These are phyloP conservation scores for Hemileccinum impolitum DNA, from an alignment of 768 basidiomycete species.

Conservation along the genomic window DNA sequence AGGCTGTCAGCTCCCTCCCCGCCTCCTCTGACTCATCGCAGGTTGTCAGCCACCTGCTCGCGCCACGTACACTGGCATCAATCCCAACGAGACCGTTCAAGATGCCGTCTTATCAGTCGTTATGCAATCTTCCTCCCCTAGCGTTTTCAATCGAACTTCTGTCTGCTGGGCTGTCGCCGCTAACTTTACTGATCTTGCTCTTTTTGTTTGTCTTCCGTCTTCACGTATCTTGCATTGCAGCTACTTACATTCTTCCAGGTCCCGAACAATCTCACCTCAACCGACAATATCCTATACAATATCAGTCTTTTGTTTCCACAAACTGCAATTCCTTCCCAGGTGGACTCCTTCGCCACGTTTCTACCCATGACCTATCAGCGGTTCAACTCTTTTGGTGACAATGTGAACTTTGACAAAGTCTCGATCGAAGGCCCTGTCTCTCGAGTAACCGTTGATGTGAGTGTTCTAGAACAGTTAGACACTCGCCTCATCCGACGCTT, in stretches of 20 bases:
- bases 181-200: constrained; percentile 43
- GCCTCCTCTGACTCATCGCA: too few relatives aligned
- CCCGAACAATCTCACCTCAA: constrained; percentile 35
- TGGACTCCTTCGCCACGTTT: constrained; percentile 48
- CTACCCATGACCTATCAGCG: constrained; percentile 59
- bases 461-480: constrained; percentile 16
- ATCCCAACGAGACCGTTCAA: constrained; percentile 40
- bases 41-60: too few relatives aligned
- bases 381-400: constrained; percentile 40
- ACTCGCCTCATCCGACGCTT: constrained; percentile 5
- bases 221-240: not conserved
- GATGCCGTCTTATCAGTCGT: constrained; percentile 41
- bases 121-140: constrained; percentile 43
- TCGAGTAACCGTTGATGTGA: constrained; percentile 48
- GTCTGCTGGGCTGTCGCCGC: constrained; percentile 46
- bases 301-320: constrained; percentile 54
- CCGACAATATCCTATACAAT: constrained; percentile 47
- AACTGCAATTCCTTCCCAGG: constrained; percentile 22
- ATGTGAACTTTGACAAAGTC: constrained; percentile 42
- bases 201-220: constrained; percentile 42
- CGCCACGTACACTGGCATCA: constrained; percentile 48
- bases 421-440: constrained; percentile 47
- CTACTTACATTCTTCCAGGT: constrained; percentile 33
- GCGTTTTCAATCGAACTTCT: constrained; percentile 40
- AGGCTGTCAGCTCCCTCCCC: too few relatives aligned